Conservation (phyloP, 176 grass and related monocot genomes). For the Oryza meyeriana region DNA sequence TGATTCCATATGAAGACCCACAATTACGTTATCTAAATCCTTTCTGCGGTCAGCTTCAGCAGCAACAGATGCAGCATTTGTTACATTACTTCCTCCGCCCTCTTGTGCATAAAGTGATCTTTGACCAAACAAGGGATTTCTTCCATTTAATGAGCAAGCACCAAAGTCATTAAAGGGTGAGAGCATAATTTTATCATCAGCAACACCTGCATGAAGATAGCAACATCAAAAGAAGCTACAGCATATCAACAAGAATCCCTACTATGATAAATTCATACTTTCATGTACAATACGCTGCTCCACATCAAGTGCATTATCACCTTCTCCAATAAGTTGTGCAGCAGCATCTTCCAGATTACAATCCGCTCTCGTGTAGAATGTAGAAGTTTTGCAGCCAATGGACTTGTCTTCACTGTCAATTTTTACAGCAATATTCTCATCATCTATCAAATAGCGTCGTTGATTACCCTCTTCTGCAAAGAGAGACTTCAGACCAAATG, state of each 20-base stretch:
- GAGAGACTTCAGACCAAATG: no score
- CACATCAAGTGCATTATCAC: not conserved
- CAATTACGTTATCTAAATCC: not conserved
- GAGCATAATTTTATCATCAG: not conserved
- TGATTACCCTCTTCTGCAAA: no score
- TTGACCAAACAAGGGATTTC: not conserved
- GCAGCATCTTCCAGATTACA: not conserved
- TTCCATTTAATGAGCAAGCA: not conserved
- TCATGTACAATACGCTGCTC: not conserved
- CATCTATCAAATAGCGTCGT: no score
- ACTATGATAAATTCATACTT: not conserved
- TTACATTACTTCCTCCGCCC: not conserved
- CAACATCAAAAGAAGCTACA: not conserved
- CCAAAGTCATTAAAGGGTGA: not conserved
- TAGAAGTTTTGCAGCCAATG: not conserved
- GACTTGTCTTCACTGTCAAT: not conserved
- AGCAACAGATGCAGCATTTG: not conserved
- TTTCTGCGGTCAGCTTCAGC: not conserved
- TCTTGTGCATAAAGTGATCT: not conserved
- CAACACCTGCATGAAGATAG: not conserved
- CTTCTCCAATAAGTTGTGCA: not conserved
- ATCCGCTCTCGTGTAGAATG: not conserved
- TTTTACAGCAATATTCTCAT: no score
- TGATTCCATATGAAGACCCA: not conserved
- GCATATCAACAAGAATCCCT: not conserved